Base-by-base conservation (phyloP, 1,284 basidiomycete species). In the Pseudozyma thailandica region DNA sequence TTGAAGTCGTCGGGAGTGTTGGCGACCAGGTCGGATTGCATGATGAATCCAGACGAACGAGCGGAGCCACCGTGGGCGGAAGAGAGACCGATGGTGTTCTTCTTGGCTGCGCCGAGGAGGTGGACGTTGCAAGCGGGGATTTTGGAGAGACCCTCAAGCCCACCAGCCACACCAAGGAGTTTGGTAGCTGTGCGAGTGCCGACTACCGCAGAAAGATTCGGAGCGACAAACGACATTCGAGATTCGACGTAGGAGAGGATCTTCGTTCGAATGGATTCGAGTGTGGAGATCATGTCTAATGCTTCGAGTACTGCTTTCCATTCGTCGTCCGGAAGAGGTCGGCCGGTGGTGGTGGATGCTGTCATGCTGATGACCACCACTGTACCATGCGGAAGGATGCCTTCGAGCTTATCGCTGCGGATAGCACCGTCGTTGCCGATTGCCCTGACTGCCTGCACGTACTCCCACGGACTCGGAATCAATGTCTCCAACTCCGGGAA, bases 191-290 rank as follows among this genome's bases (percentile, higher is more conserved):
- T 95, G 69, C 92, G 92, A 53, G 95, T 97, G 82, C 96, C 95
- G 84, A 98, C 92, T 83, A 99, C 95, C 82, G 92, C 91, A 77
- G 93, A 95, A 81, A 99, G 89, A 84, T 99, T 99, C 72, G 96
- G 96, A 64, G 95, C 94, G 78, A 99, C 90, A 51, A 94, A 89
- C 85, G 92, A 92, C 92, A 99, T 98, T 84, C 96, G 89, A 80
- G 93, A 96, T 86, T 96, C 95, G 83, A 99, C 96, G 87, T 98
- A 98, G 86, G 92, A 90, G 85, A 98, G 94, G 76, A 98, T 98
- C 89, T 58, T 59, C 85, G 92, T 92, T 47, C 94, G 89, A 0
- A 92, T 91, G 69, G 91, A 90, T 77, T 97, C 92, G 25, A 99
- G 85, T 54, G 91, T 87, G 76, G 91, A 91, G 7, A 93, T 92